Base-by-base conservation (phyloP, 257 asterid genomes). In the Marsdenia floribunda region DNA sequence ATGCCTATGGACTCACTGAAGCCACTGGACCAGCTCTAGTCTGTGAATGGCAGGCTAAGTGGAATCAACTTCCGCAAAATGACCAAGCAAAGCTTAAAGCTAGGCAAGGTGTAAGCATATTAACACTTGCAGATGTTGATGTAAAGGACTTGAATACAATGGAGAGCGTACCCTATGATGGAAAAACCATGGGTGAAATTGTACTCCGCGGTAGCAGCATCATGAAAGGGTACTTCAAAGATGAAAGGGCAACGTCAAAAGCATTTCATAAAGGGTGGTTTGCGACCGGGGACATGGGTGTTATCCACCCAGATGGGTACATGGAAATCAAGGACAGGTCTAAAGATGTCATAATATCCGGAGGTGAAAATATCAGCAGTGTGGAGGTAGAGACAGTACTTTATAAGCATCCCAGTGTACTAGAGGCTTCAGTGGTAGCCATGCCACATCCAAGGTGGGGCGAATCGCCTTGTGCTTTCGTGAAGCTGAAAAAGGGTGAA, bases 391-490 rank as follows among this genome's bases (percentile, higher is more conserved):
- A 93, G 75, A 74, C 80, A n/a, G 91, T 77, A 13, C 76, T 93
- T 46, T 79, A 85, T 75, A 79, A 81, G 65, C 93, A 91, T 80
- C 83, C 84, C 0, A 73, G 77, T 3, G 89, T 93, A 42, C 35
- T 82, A 0, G 98, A 93, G 81, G 96, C 92, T n/a, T 88, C 97
- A 3, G 98, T 91, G 74, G 98, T 91, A 79, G 97, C 98, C 33
- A 91, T 90, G 97, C 94, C 98, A 0, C 96, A 93, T 64, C 87
- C 93, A 0, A 83, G 26, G 74, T 93, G 98, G 98, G 97, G 97
- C 0, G 88, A 85, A 42, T 82, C 80, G 37, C 86, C 88, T 1
- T 85, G 88, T 71, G 88, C 88, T 13, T 85, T 85, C 65, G 81
- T 85, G 7, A 78, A 75, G 0, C 33, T 77, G 14, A 71, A 47